Evolutionary conservation across 208 protist genomes (phyloP), one percentile per base, ranked within the genome.

Genomic region (Crithidia acanthocephali): DNA sequence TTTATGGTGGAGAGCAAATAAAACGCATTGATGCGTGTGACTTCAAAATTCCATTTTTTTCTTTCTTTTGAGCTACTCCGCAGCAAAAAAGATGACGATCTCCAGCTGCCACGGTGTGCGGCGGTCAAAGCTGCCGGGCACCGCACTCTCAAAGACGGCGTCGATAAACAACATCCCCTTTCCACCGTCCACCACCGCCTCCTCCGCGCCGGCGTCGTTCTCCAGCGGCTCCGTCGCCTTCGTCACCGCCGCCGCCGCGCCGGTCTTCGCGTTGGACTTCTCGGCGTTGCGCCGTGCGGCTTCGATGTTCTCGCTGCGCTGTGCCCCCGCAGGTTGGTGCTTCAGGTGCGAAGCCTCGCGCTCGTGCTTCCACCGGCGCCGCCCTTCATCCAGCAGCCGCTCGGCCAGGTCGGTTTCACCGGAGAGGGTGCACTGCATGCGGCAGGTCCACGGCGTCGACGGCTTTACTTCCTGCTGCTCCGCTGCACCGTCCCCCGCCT

Each of bases 51-150:
- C 44, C 44, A 48, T 48, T 13, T 48, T n/a, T 48, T 15, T n/a
- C 9, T 48, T n/a, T 4, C 18, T 9, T 20, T n/a, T 11, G 35
- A 13, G 20, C n/a, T 55, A 30, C 45, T 48, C 47, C 37, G 51
- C n/a, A 15, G 51, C n/a, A 15, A 72, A 72, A 56, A 58, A 57
- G 6, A 72, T 7, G 11, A 47, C 15, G 0, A 72, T 57, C 56
- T 72, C 67, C 56, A 72, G 18, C 56, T 72, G 67, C 67, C 67
- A 72, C 47, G 67, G 67, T 0, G 33, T 59, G 22, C 44, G 52
- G 45, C 67, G 67, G 18, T 64, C 45, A 23, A 62, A 72, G 67
- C 67, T 72, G 52, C 32, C 56, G 6, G 52, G 53, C 47, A 72
- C 44, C 0, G 40, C 53, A 15, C 25, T 56, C 22, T 57, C 56